Evolutionary conservation across 805 yeast species (phyloP).

Genomic region (Starmerella sp.): DNA sequence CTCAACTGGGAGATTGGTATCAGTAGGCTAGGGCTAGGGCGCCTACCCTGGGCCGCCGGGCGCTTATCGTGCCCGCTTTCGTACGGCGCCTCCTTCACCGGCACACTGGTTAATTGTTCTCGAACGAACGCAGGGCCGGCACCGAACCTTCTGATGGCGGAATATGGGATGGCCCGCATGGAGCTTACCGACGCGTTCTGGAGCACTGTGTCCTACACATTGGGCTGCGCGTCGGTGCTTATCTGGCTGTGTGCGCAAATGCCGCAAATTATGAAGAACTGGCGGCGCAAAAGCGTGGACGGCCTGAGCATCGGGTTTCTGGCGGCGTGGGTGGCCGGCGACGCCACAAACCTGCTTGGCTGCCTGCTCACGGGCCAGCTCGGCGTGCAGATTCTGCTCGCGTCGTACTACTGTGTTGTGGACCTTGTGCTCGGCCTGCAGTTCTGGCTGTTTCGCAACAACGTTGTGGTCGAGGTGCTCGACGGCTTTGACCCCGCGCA

Average conservation of each 20-base stretch:
- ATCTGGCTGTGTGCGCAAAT: slow-evolving; percentile 67
- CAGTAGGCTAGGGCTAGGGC: neutral
- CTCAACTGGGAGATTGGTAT: neutral
- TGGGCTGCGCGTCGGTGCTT: slow-evolving; percentile 34
- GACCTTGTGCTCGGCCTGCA: slow-evolving; percentile 61
- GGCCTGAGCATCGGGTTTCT: slow-evolving; percentile 55
- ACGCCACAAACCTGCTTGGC: slow-evolving; percentile 49
- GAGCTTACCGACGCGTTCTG: slow-evolving; percentile 8
- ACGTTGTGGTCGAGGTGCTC: neutral
- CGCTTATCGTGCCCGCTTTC: slow-evolving; percentile 1
- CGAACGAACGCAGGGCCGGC: neutral
- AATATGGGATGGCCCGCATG: neutral
- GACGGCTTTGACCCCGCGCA: slow-evolving; percentile 8
- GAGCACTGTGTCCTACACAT: slow-evolving; percentile 15
- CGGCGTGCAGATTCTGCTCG: slow-evolving; percentile 66
- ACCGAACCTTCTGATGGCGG: neutral
- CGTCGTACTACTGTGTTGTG: slow-evolving; percentile 60
- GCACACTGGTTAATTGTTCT: neutral
- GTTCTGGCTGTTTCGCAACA: slow-evolving; percentile 47
- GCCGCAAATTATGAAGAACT: slow-evolving; percentile 57
- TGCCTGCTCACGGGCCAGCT: slow-evolving; percentile 67
- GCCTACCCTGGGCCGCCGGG: neutral
- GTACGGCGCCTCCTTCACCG: neutral
- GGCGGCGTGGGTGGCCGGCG: slow-evolving; percentile 56
- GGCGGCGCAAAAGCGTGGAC: slow-evolving; percentile 48